Evolutionary conservation across 108 stramenopile genomes (phyloP), one percentile per base, ranked within the genome.

Genomic region (Asterionellopsis glacialis): DNA sequence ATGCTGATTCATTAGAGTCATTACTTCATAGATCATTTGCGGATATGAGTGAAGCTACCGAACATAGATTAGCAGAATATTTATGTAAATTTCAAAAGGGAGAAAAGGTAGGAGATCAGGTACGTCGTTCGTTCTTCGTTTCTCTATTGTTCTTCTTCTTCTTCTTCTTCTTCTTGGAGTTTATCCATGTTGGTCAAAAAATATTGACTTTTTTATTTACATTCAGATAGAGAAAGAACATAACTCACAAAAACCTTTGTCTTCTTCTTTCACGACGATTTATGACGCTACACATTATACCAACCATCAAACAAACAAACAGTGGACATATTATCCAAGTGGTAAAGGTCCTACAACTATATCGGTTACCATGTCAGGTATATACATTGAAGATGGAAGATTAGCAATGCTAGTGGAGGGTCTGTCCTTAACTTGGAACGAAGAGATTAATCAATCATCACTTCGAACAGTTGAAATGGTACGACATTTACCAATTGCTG

Each of bases 401-500:
- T 4, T 44, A 1, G 54, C 38, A 11, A 59, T 55, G 45, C 61
- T 61, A 1, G 63, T 26, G 39, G 67, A 70, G 61, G 64, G 59
- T 19, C 5, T 33, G 2, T 7, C 33, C 2, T 33, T 33, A 7
- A 33, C 33, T 5, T 33, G 33, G 33, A 33, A 33, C 2, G 28
- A 38, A 14, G 72, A 63, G 0, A 42, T 70, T 0, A 44, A 67
- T 45, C 56, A 70, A 51, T 64, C 50, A 23, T 47, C 61, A 4
- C 23, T 74, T 18, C 73, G 79, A 13, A 74, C 63, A 22, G 63
- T 73, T 13, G 74, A 80, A 63, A 67, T 75, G 49, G n/a, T 77
- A 14, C 70, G 79, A 38, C 74, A 75, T 63, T 40, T 80, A 22
- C 79, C 79, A 23, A 67, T 76, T 41, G 74, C 79, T 12, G 74